Conservation (phyloP, 208 protist genomes). For the Leishmania martiniquensis region DNA sequence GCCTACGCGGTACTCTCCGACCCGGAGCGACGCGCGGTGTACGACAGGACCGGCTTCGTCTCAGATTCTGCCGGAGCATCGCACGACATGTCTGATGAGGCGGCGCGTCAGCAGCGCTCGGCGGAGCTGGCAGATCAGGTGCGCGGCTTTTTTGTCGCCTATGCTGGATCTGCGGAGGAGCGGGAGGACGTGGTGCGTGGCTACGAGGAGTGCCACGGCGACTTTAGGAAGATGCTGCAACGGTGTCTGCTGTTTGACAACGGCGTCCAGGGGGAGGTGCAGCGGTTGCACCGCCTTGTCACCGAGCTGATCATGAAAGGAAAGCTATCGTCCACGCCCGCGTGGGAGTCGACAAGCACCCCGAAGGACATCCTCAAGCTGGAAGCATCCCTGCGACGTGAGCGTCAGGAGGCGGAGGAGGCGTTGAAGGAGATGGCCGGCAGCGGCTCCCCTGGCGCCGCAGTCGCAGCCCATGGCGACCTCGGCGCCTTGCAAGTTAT, state of each 20-base stretch:
- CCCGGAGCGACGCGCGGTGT: slow-evolving; percentile 93
- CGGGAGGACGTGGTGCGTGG: slow-evolving; percentile 48
- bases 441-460: background rate
- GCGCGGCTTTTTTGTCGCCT: slow-evolving; percentile 68
- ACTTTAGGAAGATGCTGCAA: slow-evolving; percentile 77
- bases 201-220: slow-evolving; percentile 65
- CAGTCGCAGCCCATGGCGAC: background rate
- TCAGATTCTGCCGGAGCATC: slow-evolving; percentile 14
- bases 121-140: slow-evolving; percentile 71
- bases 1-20: slow-evolving; percentile 98
- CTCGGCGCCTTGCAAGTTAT: slow-evolving; percentile 63
- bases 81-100: slow-evolving; percentile 8
- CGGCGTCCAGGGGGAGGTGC: slow-evolving; percentile 50
- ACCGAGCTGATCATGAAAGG: slow-evolving; percentile 37
- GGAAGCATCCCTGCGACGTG: slow-evolving; percentile 47
- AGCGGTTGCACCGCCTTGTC: slow-evolving; percentile 53
- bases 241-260: slow-evolving; percentile 86
- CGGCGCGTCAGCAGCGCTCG: slow-evolving; percentile 57
- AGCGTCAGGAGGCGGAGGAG: slow-evolving; percentile 70
- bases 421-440: slow-evolving; percentile 53
- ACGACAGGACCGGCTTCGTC: slow-evolving; percentile 91
- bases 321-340: slow-evolving; percentile 28
- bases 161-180: slow-evolving; percentile 79
- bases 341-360: slow-evolving; percentile 51
- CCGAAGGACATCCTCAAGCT: slow-evolving; percentile 37